phyloP scores from a whole-genome alignment of 2,329 filamentous ascomycete genomes.

The Amauroascus verrucosus region DNA sequence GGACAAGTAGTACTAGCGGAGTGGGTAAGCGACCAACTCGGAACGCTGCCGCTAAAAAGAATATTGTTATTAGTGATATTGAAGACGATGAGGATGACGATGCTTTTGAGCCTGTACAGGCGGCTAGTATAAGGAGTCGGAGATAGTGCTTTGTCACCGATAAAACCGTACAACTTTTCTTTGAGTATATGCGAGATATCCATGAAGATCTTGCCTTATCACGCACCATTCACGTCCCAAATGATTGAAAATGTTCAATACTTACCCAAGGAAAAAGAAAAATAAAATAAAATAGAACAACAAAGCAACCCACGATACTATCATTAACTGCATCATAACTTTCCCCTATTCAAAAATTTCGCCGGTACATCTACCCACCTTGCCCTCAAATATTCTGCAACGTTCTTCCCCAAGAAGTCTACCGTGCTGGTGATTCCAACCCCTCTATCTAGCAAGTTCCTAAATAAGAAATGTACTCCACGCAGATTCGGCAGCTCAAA shows the following conservation, averaged over 20 bases:
- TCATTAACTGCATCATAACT: slow-evolving; percentile 18
- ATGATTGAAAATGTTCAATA: no score
- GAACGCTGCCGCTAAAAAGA: slow-evolving; percentile 23
- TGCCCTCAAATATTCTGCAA: slow-evolving; percentile 30
- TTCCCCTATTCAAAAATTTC: slow-evolving; percentile 24
- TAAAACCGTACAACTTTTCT: background rate
- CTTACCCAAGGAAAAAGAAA: no score
- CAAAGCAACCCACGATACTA: no score
- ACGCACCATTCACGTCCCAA: background rate
- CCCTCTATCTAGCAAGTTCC: slow-evolving; percentile 31
- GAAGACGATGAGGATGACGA: slow-evolving; percentile 37
- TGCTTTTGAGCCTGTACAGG: slow-evolving; percentile 36
- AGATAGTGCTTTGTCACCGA: slow-evolving; percentile 1
- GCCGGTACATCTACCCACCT: slow-evolving; percentile 30
- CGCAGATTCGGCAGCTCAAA: slow-evolving; percentile 39
- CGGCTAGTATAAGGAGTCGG: slow-evolving; percentile 17
- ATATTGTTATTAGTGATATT: slow-evolving; percentile 30
- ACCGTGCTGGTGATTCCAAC: slow-evolving; percentile 29
- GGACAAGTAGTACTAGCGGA: slow-evolving; percentile 21
- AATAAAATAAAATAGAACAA: no score
- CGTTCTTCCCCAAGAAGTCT: slow-evolving; percentile 34
- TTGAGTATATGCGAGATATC: no score
- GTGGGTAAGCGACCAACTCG: slow-evolving; percentile 23
- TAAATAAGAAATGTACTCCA: slow-evolving; percentile 33
- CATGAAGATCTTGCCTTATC: no score